Evolutionary conservation across 2,329 filamentous ascomycete species (phyloP), one percentile per base, ranked within the genome.

Genomic region (Endocalyx cinctus): DNA sequence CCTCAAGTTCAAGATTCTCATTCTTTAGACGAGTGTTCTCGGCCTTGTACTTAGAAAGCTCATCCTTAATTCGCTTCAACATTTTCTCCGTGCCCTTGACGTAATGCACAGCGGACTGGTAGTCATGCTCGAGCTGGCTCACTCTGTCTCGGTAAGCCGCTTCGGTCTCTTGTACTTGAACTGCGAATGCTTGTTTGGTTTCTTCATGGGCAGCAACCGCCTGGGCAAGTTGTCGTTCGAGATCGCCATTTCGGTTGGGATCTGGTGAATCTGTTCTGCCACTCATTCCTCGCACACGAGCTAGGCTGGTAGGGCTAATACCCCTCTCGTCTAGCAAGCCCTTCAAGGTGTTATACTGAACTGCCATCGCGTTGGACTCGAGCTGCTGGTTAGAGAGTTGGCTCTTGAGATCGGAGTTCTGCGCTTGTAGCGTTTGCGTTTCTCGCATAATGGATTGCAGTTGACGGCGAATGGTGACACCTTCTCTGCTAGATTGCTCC

Each of bases 31-130:
- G 84, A 13, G 72, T 68, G 52, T 96, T 96, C 41, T 92, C 84
- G 10, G 79, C 66, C 72, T 97, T 97, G 64, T 94, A 92, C 37
- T 88, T 86, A 34, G 84, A 74, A n/a, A 98, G 72, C 63, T 98
- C 92, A 52, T 96, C 88, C 67, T 97, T 97, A 73, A 98, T 90
- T 60, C 94, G 90, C 62, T 92, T 89, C 30, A 98, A 77, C 88
- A 98, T 96, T 74, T 96, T 97, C 63, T 98, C 92, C 2, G 92
- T 97, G 38, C 92, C 92, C 62, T 95, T 94, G 47, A 98, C 87
- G 54, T 98, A 98, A 61, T 96, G 92, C 31, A 97, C 89, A 12
- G 92, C 90, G 26, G 92, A 95, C 60, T 96, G 88, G 58, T 98
- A 96, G 59, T 98, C 92, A 56, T 89, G 94, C 63, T 97, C 89